phyloP scores from a whole-genome alignment of 2,329 filamentous ascomycete genomes.

The Fusarium euwallaceae region DNA sequence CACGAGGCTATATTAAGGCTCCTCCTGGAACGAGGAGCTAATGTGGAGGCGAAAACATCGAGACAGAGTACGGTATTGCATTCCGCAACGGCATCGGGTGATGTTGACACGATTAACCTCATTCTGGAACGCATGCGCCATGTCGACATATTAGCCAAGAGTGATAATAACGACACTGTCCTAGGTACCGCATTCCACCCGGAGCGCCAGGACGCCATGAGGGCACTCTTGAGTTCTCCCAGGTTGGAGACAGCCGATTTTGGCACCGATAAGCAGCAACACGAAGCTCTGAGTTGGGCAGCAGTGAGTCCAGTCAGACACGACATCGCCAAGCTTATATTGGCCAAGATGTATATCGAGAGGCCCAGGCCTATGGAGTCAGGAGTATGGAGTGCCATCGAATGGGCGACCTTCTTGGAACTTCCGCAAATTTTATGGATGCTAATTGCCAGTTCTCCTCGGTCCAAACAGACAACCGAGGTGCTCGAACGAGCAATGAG shows the following conservation, averaged over 20 bases:
- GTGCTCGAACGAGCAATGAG: background rate
- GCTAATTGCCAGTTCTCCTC: background rate
- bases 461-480: background rate
- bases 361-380: background rate
- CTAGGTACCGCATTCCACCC: background rate
- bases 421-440: background rate
- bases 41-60: background rate
- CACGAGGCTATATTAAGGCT: background rate
- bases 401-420: background rate
- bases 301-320: background rate
- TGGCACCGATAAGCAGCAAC: background rate
- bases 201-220: background rate
- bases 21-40: background rate
- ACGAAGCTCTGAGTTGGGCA: background rate
- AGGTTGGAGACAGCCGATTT: background rate
- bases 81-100: background rate
- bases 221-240: background rate
- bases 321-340: background rate
- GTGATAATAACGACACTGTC: background rate
- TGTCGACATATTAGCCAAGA: background rate
- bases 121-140: background rate
- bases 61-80: background rate
- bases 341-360: background rate
- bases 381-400: background rate
- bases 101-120: background rate